These are phyloP conservation scores for Spencermartinsiella europaea DNA, from an alignment of 805 yeast genomes.

Conservation along the genomic window DNA sequence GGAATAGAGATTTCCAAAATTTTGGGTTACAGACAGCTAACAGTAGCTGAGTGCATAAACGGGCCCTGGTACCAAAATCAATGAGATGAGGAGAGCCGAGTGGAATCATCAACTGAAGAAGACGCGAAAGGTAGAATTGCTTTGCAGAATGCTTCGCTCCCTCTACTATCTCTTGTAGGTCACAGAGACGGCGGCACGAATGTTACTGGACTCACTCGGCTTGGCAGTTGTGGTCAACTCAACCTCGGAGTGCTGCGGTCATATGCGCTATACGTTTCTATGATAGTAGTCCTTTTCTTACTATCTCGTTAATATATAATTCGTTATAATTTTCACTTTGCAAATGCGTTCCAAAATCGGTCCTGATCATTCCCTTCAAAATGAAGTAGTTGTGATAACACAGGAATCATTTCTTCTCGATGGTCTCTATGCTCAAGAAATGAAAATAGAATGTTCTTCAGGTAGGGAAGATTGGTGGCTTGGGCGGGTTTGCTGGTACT, in stretches of 20 bases:
- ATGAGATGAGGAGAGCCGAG: conserved; percentile 7
- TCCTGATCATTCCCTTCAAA: conserved; percentile 68
- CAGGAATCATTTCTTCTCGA: conserved; percentile 78
- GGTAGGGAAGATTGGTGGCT: conserved; percentile 60
- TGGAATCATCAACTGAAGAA: not conserved
- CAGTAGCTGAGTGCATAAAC: conserved; percentile 73
- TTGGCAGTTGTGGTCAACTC: no score
- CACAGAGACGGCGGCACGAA: no score
- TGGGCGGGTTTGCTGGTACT: conserved; percentile 14
- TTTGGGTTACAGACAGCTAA: conserved; percentile 57
- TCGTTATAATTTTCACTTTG: not conserved
- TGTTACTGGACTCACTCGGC: no score
- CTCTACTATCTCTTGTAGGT: no score
- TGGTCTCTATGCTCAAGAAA: conserved; percentile 92
- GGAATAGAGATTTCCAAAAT: conserved; percentile 56
- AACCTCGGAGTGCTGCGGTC: no score
- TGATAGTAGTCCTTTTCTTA: not conserved
- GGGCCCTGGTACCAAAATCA: conserved; percentile 38
- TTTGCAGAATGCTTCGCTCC: no score
- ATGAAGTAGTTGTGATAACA: conserved; percentile 67
- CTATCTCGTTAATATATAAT: not conserved
- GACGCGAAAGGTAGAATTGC: no score
- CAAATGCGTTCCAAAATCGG: conserved; percentile 52
- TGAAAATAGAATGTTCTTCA: conserved; percentile 86
- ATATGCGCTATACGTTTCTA: not conserved